Evolutionary conservation across 179 eudicot genomes (phyloP).

Genomic region (Drosera spatulata): DNA sequence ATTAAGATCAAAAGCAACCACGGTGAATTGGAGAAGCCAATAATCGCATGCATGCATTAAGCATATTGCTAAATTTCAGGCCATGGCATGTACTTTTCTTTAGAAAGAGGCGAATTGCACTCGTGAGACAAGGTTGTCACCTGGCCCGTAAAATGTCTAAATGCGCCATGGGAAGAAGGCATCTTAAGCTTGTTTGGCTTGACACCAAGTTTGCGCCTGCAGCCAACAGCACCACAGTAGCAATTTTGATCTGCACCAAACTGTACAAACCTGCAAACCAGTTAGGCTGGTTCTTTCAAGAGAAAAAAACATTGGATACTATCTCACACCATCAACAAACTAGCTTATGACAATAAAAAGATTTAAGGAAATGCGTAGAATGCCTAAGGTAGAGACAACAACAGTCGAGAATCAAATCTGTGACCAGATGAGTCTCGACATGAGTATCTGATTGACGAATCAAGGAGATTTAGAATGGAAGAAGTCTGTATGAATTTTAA

Average conservation of each 20-base stretch:
- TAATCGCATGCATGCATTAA: too few species aligned
- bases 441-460: too few species aligned
- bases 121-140: slow-evolving; percentile 47
- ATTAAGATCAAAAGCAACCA: too few species aligned
- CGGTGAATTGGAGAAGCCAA: too few species aligned
- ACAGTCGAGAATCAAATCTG: neutral
- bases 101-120: slow-evolving; percentile 31
- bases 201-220: slow-evolving; percentile 91
- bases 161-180: slow-evolving; percentile 74
- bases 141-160: slow-evolving; percentile 70
- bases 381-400: neutral
- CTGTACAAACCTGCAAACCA: slow-evolving; percentile 92
- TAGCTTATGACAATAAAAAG: too few species aligned
- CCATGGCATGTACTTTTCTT: slow-evolving; percentile 30
- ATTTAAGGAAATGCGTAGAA: too few species aligned
- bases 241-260: slow-evolving; percentile 99
- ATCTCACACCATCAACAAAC: too few species aligned
- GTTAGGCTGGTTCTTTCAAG: slow-evolving; percentile 22
- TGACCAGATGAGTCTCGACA: neutral
- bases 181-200: slow-evolving; percentile 67
- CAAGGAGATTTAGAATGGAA: too few species aligned
- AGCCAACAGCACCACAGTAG: slow-evolving; percentile 81
- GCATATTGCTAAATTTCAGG: neutral
- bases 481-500: too few species aligned
- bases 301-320: neutral